Percentiles rank a stretch among this genome's conserved stretches.
Conservation (phyloP, 352 stramenopile species). For the Aphanomyces invadans region DNA sequence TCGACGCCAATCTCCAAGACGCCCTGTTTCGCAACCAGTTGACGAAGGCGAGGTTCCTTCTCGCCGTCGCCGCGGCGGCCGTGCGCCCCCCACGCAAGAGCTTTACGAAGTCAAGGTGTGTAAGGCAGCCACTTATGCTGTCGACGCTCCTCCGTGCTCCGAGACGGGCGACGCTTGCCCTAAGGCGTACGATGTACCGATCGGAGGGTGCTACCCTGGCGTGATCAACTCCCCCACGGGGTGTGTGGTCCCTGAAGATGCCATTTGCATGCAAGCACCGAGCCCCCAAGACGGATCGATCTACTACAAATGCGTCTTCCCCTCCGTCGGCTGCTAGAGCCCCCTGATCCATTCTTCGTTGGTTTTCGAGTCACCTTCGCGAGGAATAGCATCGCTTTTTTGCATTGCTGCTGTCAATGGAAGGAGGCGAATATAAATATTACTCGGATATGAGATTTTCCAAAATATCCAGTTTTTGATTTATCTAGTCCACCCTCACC, state of each 20-base stretch:
- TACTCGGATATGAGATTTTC: too few relatives aligned
- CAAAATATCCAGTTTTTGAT: too few relatives aligned
- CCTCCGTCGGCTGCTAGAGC: background rate
- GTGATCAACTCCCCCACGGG: background rate
- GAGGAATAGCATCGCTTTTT: too few relatives aligned
- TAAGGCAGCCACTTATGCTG: background rate
- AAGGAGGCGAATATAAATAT: too few relatives aligned
- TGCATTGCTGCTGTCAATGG: too few relatives aligned
- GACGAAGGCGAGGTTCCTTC: too few relatives aligned
- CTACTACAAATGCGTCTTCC: slow-evolving; percentile 11
- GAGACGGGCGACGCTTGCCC: background rate
- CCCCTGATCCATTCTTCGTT: too few relatives aligned
- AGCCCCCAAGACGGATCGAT: background rate
- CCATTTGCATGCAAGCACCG: slow-evolving; percentile 3
- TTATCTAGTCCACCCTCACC: too few relatives aligned
- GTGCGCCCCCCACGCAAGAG: background rate
- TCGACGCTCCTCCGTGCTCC: background rate
- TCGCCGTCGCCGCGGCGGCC: too few relatives aligned
- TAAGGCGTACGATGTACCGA: background rate
- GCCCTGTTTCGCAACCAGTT: too few relatives aligned
- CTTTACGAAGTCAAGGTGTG: background rate
- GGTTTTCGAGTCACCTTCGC: too few relatives aligned
- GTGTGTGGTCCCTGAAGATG: slow-evolving; percentile 1
- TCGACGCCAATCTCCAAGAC: too few relatives aligned
- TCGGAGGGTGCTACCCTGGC: background rate